A percentile compares a stretch with the other conserved stretches of the same genome.
phyloP scores from a whole-genome alignment of 805 yeast genomes.

The Candida germanica region DNA sequence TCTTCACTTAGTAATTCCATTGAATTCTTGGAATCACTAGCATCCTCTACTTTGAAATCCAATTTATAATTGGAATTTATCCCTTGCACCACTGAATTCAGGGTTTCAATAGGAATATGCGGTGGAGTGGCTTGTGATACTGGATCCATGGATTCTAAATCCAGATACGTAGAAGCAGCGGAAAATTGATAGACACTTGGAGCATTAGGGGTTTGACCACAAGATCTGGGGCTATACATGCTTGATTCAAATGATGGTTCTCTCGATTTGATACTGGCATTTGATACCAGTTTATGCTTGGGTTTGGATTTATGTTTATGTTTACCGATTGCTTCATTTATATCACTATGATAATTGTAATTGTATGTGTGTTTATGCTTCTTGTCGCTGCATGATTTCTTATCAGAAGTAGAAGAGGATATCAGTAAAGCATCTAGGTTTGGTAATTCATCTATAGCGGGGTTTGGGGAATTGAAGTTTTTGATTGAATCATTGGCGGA shows the following conservation, averaged over 20 bases:
- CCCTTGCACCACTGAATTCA: too few relatives aligned
- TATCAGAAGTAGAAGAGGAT: slow-evolving; percentile 4
- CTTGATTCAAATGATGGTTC: too few relatives aligned
- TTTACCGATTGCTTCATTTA: slow-evolving; percentile 14
- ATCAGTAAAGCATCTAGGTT: slow-evolving; percentile 11
- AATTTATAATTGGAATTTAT: slow-evolving; percentile 2
- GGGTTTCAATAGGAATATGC: too few relatives aligned
- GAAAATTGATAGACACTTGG: neutral
- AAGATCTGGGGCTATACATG: too few relatives aligned
- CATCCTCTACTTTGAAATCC: slow-evolving; percentile 1
- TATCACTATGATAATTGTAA: slow-evolving; percentile 12
- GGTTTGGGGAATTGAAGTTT: neutral
- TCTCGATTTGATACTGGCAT: too few relatives aligned
- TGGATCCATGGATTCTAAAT: neutral
- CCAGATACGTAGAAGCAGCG: neutral
- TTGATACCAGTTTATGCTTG: too few relatives aligned
- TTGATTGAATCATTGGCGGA: neutral
- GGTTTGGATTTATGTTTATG: too few relatives aligned
- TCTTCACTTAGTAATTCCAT: slow-evolving; percentile 10
- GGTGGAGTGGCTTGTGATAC: too few relatives aligned
- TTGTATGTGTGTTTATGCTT: slow-evolving; percentile 11
- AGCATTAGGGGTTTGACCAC: too few relatives aligned
- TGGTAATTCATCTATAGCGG: slow-evolving; percentile 11
- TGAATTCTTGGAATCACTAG: slow-evolving; percentile 1
- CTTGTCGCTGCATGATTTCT: neutral